phyloP scores from a whole-genome alignment of 2,329 filamentous ascomycete genomes.

The Botrytis porri region DNA sequence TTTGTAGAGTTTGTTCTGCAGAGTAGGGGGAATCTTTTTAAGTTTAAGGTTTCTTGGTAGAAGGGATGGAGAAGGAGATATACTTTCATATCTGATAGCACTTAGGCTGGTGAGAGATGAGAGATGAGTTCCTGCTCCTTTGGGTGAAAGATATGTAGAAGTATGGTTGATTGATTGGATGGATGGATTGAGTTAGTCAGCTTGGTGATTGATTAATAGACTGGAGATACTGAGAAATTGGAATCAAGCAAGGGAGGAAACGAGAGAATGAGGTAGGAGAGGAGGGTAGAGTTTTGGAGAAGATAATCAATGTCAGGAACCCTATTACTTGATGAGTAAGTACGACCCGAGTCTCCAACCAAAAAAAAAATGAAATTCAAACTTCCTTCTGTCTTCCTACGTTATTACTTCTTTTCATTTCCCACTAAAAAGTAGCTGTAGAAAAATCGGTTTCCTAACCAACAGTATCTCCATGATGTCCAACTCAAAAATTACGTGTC shows the following conservation, averaged over 20 bases:
- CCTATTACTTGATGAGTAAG: not conserved
- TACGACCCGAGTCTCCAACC: not conserved
- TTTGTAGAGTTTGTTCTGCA: not conserved
- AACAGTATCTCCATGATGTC: not conserved
- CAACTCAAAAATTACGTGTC: not conserved
- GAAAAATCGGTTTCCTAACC: not conserved
- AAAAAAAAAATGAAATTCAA: not conserved
- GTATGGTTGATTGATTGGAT: no score
- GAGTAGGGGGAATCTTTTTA: not conserved
- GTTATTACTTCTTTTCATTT: not conserved
- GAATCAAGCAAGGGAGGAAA: not conserved
- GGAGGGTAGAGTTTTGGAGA: not conserved
- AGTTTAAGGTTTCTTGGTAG: not conserved
- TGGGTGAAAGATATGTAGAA: rapidly evolving
- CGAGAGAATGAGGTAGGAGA: rapidly evolving
- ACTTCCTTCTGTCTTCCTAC: not conserved
- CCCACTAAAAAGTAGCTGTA: no score
- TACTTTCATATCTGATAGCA: not conserved
- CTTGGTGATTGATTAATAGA: not conserved
- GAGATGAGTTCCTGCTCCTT: not conserved
- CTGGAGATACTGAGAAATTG: not conserved
- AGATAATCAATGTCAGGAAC: not conserved
- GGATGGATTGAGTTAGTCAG: rapidly evolving
- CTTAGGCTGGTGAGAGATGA: not conserved
- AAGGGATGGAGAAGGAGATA: not conserved